These are phyloP conservation scores for Lentinula detonsa DNA, from an alignment of 768 basidiomycete species.

Conservation along the genomic window DNA sequence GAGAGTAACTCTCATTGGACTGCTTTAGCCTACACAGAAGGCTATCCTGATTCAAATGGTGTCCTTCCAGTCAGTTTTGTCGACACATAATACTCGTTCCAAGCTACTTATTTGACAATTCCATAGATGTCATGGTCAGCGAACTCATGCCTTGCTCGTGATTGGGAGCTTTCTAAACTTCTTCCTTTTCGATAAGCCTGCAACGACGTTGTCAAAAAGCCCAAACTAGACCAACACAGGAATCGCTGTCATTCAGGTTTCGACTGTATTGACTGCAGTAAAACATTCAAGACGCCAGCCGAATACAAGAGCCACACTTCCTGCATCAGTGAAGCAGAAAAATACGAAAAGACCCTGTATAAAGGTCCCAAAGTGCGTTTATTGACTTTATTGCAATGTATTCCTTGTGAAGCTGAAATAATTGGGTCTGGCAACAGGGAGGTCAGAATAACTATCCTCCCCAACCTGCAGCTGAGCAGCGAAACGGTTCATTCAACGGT, in stretches of 20 bases:
- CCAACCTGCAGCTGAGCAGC: constrained; percentile 9
- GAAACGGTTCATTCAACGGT: constrained; percentile 11
- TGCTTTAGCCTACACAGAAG: background rate
- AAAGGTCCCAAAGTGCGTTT: constrained; percentile 61
- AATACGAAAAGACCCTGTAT: constrained; percentile 85
- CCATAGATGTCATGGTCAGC: constrained; percentile 65
- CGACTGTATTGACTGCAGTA: constrained; percentile 87
- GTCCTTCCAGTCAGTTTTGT: constrained; percentile 58
- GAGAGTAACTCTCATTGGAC: background rate
- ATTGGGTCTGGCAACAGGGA: background rate
- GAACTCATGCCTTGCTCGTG: background rate
- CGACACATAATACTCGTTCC: background rate
- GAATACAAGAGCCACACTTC: constrained; percentile 80
- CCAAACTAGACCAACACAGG: constrained; percentile 81
- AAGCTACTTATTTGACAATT: background rate
- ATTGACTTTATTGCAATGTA: constrained; percentile 7
- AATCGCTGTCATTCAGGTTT: constrained; percentile 58
- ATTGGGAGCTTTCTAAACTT: background rate
- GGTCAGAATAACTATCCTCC: constrained; percentile 19
- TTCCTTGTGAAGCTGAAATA: background rate
- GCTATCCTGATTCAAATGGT: constrained; percentile 41
- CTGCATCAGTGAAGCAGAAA: constrained; percentile 89
- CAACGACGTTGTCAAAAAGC: constrained; percentile 87
- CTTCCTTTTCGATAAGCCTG: constrained; percentile 43
- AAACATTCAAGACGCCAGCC: constrained; percentile 66